These are phyloP conservation scores for Botrytis elliptica DNA, from an alignment of 2,329 filamentous ascomycete species.

Conservation along the genomic window DNA sequence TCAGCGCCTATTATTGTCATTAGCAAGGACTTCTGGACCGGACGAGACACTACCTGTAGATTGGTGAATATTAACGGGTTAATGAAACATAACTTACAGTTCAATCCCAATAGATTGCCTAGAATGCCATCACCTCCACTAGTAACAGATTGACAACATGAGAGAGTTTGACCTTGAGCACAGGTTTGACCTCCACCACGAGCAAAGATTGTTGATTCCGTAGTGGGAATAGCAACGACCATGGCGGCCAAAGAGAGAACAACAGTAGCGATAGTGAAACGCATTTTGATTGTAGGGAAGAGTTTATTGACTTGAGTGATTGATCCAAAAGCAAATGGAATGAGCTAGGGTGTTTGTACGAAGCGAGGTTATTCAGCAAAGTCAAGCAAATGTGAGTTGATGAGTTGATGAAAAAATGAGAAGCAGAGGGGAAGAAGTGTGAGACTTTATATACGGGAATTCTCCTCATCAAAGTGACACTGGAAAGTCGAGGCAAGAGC, in stretches of 20 bases:
- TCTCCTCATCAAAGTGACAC: neutral
- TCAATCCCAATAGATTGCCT: neutral
- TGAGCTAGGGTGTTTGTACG: neutral
- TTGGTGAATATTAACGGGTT: neutral
- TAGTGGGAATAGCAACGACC: slow-evolving; percentile 29
- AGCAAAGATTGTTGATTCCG: slow-evolving; percentile 5
- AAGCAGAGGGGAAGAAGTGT: neutral
- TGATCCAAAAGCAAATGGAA: neutral
- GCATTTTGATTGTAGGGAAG: slow-evolving; percentile 31
- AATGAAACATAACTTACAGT: neutral
- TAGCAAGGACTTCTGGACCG: neutral
- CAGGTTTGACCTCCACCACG: slow-evolving; percentile 20
- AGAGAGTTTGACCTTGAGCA: slow-evolving; percentile 6
- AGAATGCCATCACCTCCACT: neutral
- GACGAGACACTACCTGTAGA: neutral
- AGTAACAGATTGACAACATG: slow-evolving; percentile 21
- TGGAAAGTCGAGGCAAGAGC: slow-evolving; percentile 1
- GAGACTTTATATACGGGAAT: neutral
- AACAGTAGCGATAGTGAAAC: slow-evolving; percentile 29
- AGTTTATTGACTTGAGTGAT: neutral
- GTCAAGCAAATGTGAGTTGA: slow-evolving; percentile 9
- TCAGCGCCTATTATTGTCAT: neutral
- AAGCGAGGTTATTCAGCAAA: slow-evolving; percentile 3
- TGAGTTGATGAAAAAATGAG: neutral
- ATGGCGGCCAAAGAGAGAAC: slow-evolving; percentile 31